Base-by-base conservation (phyloP, 2,329 filamentous ascomycete species). In the Raffaelea ambrosiae region DNA sequence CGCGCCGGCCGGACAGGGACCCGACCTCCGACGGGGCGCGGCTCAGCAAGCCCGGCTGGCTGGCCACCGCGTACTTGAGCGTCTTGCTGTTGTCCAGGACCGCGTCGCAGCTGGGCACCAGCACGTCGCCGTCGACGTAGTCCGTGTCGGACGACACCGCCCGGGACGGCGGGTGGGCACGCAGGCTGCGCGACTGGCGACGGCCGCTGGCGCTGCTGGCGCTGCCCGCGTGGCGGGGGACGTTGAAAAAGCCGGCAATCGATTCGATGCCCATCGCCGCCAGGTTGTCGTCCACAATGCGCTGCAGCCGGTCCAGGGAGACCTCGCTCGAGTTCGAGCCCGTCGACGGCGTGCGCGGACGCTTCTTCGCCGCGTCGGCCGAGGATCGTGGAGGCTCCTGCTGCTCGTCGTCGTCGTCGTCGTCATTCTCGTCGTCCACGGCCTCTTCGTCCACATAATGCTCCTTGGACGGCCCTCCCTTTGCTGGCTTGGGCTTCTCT, bases 51-150 rank as follows among this genome's bases (percentile, higher is more conserved):
- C 14, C 35, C 35, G 26, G 35, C 14, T 4, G 5, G 10, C 4
- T 39, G 33, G 8, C 35, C 19, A 41, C 40, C 10, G 49, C 40
- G 61, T 93, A 95, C 44, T 83, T 80, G 57, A 95, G 71, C 0
- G 90, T 94, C 66, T 91, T 93, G 5, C 87, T 86, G 60, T 96
- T 96, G 66, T 97, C 91, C 19, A 97, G 73, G 41, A 83, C 72
- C 8, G 81, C 88, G 63, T 96, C 88, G 55, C 90, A 94, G 54
- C 79, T 81, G 1, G 91, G 91, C 1, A 95, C 88, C n/a, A 86
- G 66, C 18, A 81, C 73, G 53, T 95, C 88, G n/a, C 80, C 80
- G 53, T 95, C 90, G 16, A 79, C 69, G 55, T 84, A 86, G 50
- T 97, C 91, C 0, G 89, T 94, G 57, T 96, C 91, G 0, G 88